Conservation (phyloP, 345 rosid species). For the Brassica nigra region DNA sequence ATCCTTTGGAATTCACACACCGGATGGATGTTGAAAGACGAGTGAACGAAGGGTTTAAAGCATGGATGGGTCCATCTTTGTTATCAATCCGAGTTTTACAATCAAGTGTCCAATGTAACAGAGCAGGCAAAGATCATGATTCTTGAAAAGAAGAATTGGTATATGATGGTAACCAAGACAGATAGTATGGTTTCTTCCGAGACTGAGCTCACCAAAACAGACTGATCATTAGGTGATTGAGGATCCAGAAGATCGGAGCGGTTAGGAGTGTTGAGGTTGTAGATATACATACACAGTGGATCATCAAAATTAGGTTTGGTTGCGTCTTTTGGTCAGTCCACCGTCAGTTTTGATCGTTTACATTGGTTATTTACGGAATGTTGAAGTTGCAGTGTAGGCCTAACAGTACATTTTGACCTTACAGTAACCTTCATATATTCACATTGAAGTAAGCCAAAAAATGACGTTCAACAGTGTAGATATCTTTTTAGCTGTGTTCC, state of each 20-base stretch:
- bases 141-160: slow-evolving; percentile 13
- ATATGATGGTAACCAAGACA: neutral
- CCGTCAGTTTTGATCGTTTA: slow-evolving; percentile 1
- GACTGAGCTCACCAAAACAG: slow-evolving; percentile 9
- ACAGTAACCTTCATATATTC: neutral
- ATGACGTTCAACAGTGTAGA: neutral
- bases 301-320: slow-evolving; percentile 13
- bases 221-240: slow-evolving; percentile 10
- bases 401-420: neutral
- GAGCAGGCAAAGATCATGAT: slow-evolving; percentile 52
- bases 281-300: slow-evolving; percentile 2
- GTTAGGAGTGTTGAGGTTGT: slow-evolving; percentile 1
- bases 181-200: slow-evolving; percentile 23
- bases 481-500: neutral
- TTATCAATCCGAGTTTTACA: slow-evolving; percentile 53
- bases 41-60: slow-evolving; percentile 78
- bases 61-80: slow-evolving; percentile 93
- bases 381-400: slow-evolving; percentile 5
- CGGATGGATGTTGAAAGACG: slow-evolving; percentile 78
- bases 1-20: slow-evolving; percentile 63
- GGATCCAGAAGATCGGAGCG: slow-evolving; percentile 6
- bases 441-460: neutral
- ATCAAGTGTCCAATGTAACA: slow-evolving; percentile 45
- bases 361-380: slow-evolving; percentile 1
- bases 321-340: slow-evolving; percentile 5